Conservation (phyloP, 2,329 filamentous ascomycete species). For the Fonsecaea multimorphosa region DNA sequence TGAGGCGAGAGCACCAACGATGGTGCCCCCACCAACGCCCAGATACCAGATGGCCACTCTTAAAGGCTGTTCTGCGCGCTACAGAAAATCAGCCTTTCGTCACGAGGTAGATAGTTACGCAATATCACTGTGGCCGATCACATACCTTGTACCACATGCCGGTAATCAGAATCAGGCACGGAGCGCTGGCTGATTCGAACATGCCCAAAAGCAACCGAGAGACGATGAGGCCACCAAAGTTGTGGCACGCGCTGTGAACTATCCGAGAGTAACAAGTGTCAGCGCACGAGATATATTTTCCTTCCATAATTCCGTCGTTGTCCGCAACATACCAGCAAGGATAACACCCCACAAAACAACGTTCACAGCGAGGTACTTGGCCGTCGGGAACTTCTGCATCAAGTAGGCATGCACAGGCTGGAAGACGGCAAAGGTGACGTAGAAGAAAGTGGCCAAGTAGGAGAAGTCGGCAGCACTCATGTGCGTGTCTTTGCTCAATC, state of each 20-base stretch:
- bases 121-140: background rate
- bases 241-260: slow-evolving; percentile 51
- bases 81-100: too few relatives aligned
- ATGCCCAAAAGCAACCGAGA: slow-evolving; percentile 65
- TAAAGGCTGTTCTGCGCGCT: slow-evolving; percentile 59
- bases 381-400: slow-evolving; percentile 65
- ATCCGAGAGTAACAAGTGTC: background rate
- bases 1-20: slow-evolving; percentile 54
- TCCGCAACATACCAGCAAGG: slow-evolving; percentile 48
- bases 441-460: slow-evolving; percentile 67
- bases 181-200: slow-evolving; percentile 66
- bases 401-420: slow-evolving; percentile 63
- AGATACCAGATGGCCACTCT: slow-evolving; percentile 68
- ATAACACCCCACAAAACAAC: slow-evolving; percentile 59
- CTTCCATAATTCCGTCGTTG: background rate
- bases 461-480: slow-evolving; percentile 67
- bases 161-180: slow-evolving; percentile 66
- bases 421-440: slow-evolving; percentile 64
- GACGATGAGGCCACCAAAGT: slow-evolving; percentile 61
- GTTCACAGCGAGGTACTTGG: slow-evolving; percentile 66
- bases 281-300: background rate
- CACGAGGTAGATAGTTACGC: too few relatives aligned
- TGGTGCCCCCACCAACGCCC: slow-evolving; percentile 65
- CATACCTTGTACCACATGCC: slow-evolving; percentile 59
- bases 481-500: slow-evolving; percentile 60